Evolutionary conservation across 805 yeast species (phyloP), one percentile per base, ranked within the genome.

Genomic region (Ogataea glucozyma): DNA sequence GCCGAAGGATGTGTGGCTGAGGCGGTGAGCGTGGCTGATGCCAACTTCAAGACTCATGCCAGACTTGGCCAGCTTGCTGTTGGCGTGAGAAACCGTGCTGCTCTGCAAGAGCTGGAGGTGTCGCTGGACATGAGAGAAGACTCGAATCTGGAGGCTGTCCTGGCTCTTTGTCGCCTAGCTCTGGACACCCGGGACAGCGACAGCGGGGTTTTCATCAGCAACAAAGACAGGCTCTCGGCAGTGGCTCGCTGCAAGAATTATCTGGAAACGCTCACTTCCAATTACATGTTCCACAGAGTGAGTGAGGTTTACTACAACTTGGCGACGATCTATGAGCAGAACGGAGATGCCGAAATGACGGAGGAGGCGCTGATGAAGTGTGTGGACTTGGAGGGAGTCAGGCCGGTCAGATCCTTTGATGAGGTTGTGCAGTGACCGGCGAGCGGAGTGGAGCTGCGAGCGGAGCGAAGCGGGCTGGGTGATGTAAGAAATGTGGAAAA

Each of bases 1-100:
- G 79, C 90, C 1, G 81, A 80, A 53, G 80, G 76, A 44, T 83
- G 95, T 35, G 72, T 88, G 4, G 71, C 74, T 6, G 96, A 88
- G 61, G 88, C 95, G 1, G 83, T 76, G 44, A 62, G 70, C 1
- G 69, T 73, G 3, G 65, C 56, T 39, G 67, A 68, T 24, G 72
- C 77, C 10, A 75, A 72, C 26, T 64, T 70, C 21, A 71, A 69
- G 39, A 77, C 84, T 0, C 75, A 67, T 40, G 71, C 79, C 6
- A 67, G 72, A 46, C 61, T 75, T 35, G 84, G 83, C 1, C 62
- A 69, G 32, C 60, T 76, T 43, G 65, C 74, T 3, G 57, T 72
- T 26, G 35, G 44, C 10, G 21, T 41, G 3, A 56, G 60, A 31
- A 60, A 58, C n/a, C 48, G 55, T 52, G 68, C 65, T 26, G 77